Evolutionary conservation across 208 protist species (phyloP).

Genomic region (Acanthamoeba comandoni): DNA sequence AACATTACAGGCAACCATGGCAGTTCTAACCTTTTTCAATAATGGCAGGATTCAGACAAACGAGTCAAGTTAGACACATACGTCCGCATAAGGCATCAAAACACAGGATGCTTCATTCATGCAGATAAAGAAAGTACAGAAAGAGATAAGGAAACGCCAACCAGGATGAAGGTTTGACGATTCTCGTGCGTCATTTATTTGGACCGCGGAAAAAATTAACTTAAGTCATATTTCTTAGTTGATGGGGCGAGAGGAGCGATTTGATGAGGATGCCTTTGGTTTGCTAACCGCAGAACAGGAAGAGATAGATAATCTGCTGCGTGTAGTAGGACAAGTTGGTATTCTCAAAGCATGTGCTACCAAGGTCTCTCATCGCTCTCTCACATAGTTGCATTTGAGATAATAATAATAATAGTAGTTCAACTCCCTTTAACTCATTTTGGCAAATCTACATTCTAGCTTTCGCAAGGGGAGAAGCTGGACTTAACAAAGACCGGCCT

Average conservation of each 20-base stretch:
- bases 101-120: slow-evolving; percentile 63
- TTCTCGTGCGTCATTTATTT: too few species aligned
- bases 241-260: slow-evolving; percentile 8
- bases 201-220: too few species aligned
- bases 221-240: slow-evolving; percentile 34
- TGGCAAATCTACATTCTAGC: background rate
- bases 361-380: background rate
- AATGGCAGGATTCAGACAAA: slow-evolving; percentile 34
- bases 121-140: slow-evolving; percentile 6
- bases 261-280: slow-evolving; percentile 63
- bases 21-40: background rate
- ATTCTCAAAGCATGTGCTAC: slow-evolving; percentile 24
- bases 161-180: slow-evolving; percentile 54
- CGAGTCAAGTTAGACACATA: slow-evolving; percentile 55
- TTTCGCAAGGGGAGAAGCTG: slow-evolving; percentile 47
- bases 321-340: slow-evolving; percentile 31
- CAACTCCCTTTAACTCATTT: slow-evolving; percentile 8
- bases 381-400: too few species aligned
- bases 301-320: slow-evolving; percentile 68
- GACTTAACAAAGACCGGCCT: slow-evolving; percentile 52
- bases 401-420: too few species aligned
- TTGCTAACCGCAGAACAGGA: slow-evolving; percentile 21
- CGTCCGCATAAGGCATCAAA: slow-evolving; percentile 22
- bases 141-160: too few species aligned
- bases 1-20: too few species aligned